These are phyloP conservation scores for Spergularia bocconei DNA, from an alignment of 148 eudicot genomes.

Conservation along the genomic window DNA sequence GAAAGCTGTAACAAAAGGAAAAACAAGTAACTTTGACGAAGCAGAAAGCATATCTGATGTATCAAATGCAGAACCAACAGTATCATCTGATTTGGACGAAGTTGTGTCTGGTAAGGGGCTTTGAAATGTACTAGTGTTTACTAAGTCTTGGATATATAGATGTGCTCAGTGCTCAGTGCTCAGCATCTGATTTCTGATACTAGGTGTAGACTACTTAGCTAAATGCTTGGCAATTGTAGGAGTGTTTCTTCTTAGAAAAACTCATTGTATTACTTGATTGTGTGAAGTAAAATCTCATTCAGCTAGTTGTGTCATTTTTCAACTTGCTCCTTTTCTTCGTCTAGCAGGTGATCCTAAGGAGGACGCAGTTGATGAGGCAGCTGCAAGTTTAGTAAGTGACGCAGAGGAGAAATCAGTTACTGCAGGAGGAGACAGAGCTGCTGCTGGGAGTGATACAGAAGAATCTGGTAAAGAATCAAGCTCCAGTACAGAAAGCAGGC, in stretches of 20 bases:
- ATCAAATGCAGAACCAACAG: slow-evolving; percentile 41
- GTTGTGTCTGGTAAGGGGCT: slow-evolving; percentile 46
- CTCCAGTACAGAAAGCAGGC: slow-evolving; percentile 24
- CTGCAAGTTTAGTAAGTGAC: slow-evolving; percentile 30
- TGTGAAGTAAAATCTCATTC: background rate
- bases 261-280: background rate
- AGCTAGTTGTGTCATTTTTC: background rate
- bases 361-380: slow-evolving; percentile 30
- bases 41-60: slow-evolving; percentile 40
- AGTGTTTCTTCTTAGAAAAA: background rate
- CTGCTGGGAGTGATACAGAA: slow-evolving; percentile 36
- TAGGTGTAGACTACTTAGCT: slow-evolving; percentile 14
- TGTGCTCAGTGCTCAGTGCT: background rate
- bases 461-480: slow-evolving; percentile 36
- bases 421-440: slow-evolving; percentile 30
- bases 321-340: background rate
- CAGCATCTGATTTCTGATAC: background rate
- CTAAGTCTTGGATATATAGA: background rate
- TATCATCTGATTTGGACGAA: slow-evolving; percentile 39
- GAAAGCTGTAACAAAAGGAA: slow-evolving; percentile 37
- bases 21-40: slow-evolving; percentile 29
- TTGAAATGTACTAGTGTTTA: background rate
- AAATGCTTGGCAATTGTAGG: background rate
- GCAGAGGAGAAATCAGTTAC: slow-evolving; percentile 30
- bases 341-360: slow-evolving; percentile 38